These are phyloP conservation scores for Ascochyta koolunga DNA, from an alignment of 2,329 filamentous ascomycete genomes.

Conservation along the genomic window DNA sequence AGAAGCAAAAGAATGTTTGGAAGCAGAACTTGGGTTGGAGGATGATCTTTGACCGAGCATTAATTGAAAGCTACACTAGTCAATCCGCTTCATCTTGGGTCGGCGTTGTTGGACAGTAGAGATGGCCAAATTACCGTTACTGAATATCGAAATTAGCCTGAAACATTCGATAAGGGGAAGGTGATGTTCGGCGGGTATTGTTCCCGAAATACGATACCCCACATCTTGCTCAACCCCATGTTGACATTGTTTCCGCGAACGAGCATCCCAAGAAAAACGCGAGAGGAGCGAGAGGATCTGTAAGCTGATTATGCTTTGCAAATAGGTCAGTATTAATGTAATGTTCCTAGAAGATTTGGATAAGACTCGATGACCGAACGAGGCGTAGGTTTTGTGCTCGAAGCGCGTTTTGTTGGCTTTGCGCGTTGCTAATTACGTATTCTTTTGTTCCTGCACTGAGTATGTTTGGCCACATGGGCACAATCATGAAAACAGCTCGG, in stretches of 20 bases:
- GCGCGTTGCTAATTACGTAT: too few species aligned
- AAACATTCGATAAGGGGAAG: slow-evolving; percentile 2
- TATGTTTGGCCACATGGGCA: too few species aligned
- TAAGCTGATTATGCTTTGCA: background rate
- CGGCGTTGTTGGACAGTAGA: slow-evolving; percentile 4
- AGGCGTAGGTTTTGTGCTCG: too few species aligned
- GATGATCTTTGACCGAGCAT: slow-evolving; percentile 7
- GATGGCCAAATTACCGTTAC: background rate
- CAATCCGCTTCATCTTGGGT: slow-evolving; percentile 5
- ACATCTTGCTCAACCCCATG: background rate
- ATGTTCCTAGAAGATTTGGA: too few species aligned
- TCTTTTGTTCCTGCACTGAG: too few species aligned
- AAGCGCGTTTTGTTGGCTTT: too few species aligned
- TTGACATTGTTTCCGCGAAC: slow-evolving; percentile 2
- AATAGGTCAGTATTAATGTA: too few species aligned
- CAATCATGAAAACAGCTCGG: too few species aligned
- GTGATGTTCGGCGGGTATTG: background rate
- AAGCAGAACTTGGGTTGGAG: slow-evolving; percentile 5
- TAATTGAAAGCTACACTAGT: slow-evolving; percentile 1
- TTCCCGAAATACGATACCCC: slow-evolving; percentile 3
- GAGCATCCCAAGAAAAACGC: background rate
- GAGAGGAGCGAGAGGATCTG: background rate
- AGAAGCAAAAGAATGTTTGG: background rate
- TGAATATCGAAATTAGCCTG: background rate
- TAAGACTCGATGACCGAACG: too few species aligned